Evolutionary conservation across 2,329 filamentous ascomycete species (phyloP), one percentile per base, ranked within the genome.

Genomic region (Trichophyton verrucosum): DNA sequence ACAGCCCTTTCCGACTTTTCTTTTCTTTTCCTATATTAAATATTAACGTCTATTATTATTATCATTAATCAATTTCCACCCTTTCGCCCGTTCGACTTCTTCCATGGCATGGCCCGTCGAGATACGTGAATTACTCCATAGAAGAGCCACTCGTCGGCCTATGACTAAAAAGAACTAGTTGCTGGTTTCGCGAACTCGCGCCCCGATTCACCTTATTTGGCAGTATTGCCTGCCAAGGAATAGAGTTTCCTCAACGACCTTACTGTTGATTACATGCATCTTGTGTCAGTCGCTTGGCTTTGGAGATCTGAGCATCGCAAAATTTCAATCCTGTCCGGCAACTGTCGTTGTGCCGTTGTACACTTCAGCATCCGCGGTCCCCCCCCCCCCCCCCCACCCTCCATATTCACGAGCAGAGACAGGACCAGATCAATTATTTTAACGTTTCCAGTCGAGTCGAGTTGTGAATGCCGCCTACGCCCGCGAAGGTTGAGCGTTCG

Each of bases 281-380:
- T 49, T 49, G 49, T 53, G 49, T 55, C 24, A 55, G 49, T 36
- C 49, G 24, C 49, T 55, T 55, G 27, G 49, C 49, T 55, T 55
- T 55, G 49, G 49, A 55, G 49, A 55, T 55, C 49, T 55, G 49
- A 55, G 49, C 49, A 55, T 55, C 49, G n/a, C 49, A 55, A 55
- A 55, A 55, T 55, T 55, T 55, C 49, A 55, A 55, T 55, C 30
- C 30, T 38, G 49, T 36, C 49, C 30, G n/a, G 15, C 49, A 36
- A 9, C 49, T 55, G 49, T 55, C 24, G 27, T 24, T 55, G 27
- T 55, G 24, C n/a, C 17, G 49, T 55, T 55, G 49, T 17, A 55
- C 49, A 55, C 49, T 55, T 55, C 49, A 55, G 49, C 24, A 36
- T 9, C 33, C 33, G 33, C 33, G 33, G 40, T 2, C 1, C 38